Evolutionary conservation across 108 stramenopile species (phyloP).

Genomic region (Cyclostephanos invisitatus): DNA sequence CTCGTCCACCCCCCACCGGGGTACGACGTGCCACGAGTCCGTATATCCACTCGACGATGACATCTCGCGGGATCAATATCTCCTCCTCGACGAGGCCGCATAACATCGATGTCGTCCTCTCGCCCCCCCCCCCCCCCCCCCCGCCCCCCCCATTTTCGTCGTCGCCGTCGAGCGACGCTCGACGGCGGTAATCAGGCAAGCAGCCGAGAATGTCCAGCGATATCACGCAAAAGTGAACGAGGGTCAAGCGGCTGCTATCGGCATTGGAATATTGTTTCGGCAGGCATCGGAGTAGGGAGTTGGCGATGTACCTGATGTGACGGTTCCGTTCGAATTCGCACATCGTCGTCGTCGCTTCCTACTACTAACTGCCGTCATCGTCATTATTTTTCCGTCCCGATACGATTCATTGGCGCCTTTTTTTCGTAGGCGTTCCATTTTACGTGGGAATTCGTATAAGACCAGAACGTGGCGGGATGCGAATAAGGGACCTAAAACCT

Average conservation of each 20-base stretch:
- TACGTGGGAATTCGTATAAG: too few relatives aligned
- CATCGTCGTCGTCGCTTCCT: too few relatives aligned
- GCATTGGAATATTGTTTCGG: constrained; percentile 55
- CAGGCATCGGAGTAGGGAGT: constrained; percentile 46
- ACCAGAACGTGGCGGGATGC: too few relatives aligned
- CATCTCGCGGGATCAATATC: constrained; percentile 37
- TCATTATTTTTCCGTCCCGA: too few relatives aligned
- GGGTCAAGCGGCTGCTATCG: constrained; percentile 78
- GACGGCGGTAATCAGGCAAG: constrained; percentile 15
- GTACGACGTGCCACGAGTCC: constrained; percentile 40
- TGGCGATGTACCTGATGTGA: constrained; percentile 62
- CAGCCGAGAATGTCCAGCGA: constrained; percentile 64
- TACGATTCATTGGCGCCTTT: too few relatives aligned
- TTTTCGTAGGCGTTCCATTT: too few relatives aligned
- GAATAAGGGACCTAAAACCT: too few relatives aligned
- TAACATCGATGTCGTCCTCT: not conserved
- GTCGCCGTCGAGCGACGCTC: too few relatives aligned
- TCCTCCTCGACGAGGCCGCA: constrained; percentile 23
- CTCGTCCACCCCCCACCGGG: not conserved
- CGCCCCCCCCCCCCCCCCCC: too few relatives aligned
- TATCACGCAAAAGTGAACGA: constrained; percentile 62
- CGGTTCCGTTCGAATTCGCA: constrained; percentile 59
- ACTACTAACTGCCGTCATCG: too few relatives aligned
- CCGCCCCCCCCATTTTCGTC: too few relatives aligned
- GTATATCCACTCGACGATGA: constrained; percentile 72